A percentile compares a stretch with the other conserved stretches of the same genome.
Evolutionary conservation across 345 rosid species (phyloP).

Genomic region (Arabidopsis suecica): DNA sequence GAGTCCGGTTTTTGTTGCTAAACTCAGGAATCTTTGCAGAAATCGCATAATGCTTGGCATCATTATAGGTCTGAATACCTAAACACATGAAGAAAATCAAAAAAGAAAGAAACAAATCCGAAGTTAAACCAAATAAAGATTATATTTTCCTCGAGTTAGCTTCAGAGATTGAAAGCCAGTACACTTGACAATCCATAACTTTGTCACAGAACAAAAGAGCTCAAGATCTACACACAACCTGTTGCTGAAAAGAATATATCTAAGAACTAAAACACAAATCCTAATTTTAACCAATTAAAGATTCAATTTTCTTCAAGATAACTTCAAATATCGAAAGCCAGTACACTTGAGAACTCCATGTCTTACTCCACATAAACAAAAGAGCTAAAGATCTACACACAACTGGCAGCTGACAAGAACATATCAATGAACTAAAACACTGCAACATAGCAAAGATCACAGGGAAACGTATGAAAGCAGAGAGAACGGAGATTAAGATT

Average conservation of each 20-base stretch:
- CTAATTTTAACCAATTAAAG: not conserved
- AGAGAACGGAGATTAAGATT: not conserved
- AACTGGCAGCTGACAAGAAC: not conserved
- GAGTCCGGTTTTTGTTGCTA: conserved; percentile 84
- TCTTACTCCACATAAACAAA: conserved; percentile 2
- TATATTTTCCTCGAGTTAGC: not conserved
- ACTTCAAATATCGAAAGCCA: conserved; percentile 21
- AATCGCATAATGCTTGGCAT: conserved; percentile 84
- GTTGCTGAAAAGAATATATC: too few relatives aligned
- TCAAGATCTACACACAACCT: too few relatives aligned
- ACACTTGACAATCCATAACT: not conserved
- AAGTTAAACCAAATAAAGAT: not conserved
- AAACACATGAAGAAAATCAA: conserved; percentile 7
- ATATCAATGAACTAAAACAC: conserved; percentile 18
- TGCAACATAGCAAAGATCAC: conserved; percentile 12
- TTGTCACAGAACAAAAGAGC: too few relatives aligned
- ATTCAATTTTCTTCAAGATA: not conserved
- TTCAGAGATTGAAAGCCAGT: not conserved
- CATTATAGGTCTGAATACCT: conserved; percentile 89
- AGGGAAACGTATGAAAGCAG: conserved; percentile 19
- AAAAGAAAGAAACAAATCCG: too few relatives aligned
- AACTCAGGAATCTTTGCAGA: conserved; percentile 92
- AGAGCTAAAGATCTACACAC: not conserved
- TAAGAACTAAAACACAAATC: too few relatives aligned
- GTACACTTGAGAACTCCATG: conserved; percentile 15